Evolutionary conservation across 2,329 filamentous ascomycete species (phyloP), one percentile per base, ranked within the genome.

Genomic region (Ambrosiella xylebori): DNA sequence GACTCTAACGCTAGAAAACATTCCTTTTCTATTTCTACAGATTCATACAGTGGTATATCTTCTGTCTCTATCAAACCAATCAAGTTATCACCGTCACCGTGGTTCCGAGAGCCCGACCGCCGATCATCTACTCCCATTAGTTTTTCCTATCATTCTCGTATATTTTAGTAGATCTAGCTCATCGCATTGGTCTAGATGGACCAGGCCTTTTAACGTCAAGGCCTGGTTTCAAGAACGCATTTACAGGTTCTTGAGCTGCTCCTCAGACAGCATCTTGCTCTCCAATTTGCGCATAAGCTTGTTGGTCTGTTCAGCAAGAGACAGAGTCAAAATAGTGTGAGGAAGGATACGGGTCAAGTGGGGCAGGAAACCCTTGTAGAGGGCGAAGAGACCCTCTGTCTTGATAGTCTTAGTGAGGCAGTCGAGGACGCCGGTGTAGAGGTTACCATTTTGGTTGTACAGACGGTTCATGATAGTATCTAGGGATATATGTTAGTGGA

Each of bases 391-490:
- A 19, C 93, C 93, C 69, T 98, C 93, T 0, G 88, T 95, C 68
- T 84, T 85, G 61, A 98, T 77, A 0, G 93, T 98, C 73, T 95
- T 90, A 68, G 79, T 81, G 61, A 97, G 71, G 69, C 93, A 98
- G 72, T 98, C 93, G 62, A 95, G 86, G 3, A 94, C 88, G 60
- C 90, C 86, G 64, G 79, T 84, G 76, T 98, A 98, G n/a, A 98
- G 78, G 68, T 96, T 95, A 56, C 93, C 93, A 62, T 90, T 95
- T 70, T 98, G 93, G 74, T 98, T 98, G 76, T 98, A 98, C 76
- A 98, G 84, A 62, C 93, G 85, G 62, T 88, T 93, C 93, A 98
- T 98, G 72, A 98, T 87, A 4, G 93, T 98, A 70, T 98, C 93
- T 64, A 56, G 65, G 55, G 50, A 47, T 7, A 39, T 12, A 47